Conservation (phyloP, 495 filamentous ascomycete species). For the Aspergillus wentii region DNA sequence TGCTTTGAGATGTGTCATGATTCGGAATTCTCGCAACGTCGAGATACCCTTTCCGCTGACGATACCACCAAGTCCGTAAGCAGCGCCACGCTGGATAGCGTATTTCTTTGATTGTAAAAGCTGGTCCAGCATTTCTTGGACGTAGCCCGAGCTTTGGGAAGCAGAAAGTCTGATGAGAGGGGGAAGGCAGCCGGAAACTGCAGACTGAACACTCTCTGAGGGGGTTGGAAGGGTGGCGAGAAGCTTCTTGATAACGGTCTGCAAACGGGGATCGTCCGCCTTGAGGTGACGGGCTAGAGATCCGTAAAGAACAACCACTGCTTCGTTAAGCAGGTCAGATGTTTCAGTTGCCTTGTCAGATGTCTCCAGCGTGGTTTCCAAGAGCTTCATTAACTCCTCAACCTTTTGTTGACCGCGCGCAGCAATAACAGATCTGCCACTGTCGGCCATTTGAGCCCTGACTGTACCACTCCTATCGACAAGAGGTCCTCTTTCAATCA, state of each 20-base stretch:
- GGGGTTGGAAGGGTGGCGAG: conserved; percentile 85
- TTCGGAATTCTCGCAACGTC: conserved; percentile 77
- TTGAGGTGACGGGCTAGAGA: conserved; percentile 84
- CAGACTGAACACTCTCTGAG: conserved; percentile 95
- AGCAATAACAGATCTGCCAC: conserved; percentile 75
- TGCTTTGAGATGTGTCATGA: conserved; percentile 71
- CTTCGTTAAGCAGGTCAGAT: conserved; percentile 87
- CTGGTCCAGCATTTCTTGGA: conserved; percentile 72
- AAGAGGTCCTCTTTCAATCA: conserved; percentile 80
- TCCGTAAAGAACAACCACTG: conserved; percentile 94
- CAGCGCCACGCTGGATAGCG: conserved; percentile 83
- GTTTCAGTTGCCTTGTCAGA: conserved; percentile 73
- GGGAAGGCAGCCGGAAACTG: conserved; percentile 88
- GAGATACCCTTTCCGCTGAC: conserved; percentile 79
- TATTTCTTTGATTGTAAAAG: conserved; percentile 83
- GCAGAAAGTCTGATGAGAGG: conserved; percentile 77
- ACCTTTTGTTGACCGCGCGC: conserved; percentile 72
- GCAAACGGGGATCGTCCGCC: conserved; percentile 75
- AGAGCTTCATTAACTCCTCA: conserved; percentile 86
- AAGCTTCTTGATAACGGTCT: conserved; percentile 76
- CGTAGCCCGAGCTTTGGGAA: conserved; percentile 71
- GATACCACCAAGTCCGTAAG: conserved; percentile 90
- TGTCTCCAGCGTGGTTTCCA: conserved; percentile 77
- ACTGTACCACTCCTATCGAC: conserved; percentile 74
- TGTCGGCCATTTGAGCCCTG: conserved; percentile 87